A percentile compares a stretch with the other conserved stretches of the same genome.
These are phyloP conservation scores for Kodamaea leandrae DNA, from an alignment of 805 yeast genomes.

Conservation along the genomic window DNA sequence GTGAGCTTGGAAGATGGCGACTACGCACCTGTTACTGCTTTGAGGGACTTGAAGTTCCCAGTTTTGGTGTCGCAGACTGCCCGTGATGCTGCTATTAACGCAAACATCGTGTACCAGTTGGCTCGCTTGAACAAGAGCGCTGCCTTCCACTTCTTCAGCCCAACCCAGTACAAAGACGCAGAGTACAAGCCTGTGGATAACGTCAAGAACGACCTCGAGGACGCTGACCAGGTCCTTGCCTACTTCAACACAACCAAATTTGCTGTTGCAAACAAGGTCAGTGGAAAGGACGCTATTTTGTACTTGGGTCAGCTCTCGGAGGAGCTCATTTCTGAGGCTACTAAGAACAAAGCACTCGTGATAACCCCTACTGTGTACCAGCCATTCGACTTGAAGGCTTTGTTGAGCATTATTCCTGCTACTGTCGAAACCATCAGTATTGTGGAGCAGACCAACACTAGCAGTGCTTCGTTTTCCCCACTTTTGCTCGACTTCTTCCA, in stretches of 20 bases:
- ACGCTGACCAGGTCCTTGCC: slow-evolving; percentile 22
- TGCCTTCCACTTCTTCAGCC: slow-evolving; percentile 64
- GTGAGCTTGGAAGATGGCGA: slow-evolving; percentile 60
- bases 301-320: slow-evolving; percentile 59
- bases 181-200: slow-evolving; percentile 12
- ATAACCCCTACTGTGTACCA: slow-evolving; percentile 64
- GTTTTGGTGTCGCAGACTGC: slow-evolving; percentile 65
- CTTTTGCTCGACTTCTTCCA: slow-evolving; percentile 74
- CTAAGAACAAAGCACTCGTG: slow-evolving; percentile 42
- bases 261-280: slow-evolving; percentile 25
- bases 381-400: slow-evolving; percentile 61
- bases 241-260: slow-evolving; percentile 30
- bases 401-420: slow-evolving; percentile 52
- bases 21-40: slow-evolving; percentile 64
- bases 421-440: slow-evolving; percentile 56
- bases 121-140: slow-evolving; percentile 50
- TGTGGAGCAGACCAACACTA: slow-evolving; percentile 57
- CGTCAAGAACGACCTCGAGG: slow-evolving; percentile 11
- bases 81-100: slow-evolving; percentile 51
- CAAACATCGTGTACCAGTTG: slow-evolving; percentile 57
- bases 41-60: slow-evolving; percentile 66
- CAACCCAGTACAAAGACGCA: slow-evolving; percentile 11
- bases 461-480: slow-evolving; percentile 54
- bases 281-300: slow-evolving; percentile 48
- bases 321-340: slow-evolving; percentile 40